These are phyloP conservation scores for Kodamaea jinghongensis DNA, from an alignment of 805 yeast species.

Conservation along the genomic window DNA sequence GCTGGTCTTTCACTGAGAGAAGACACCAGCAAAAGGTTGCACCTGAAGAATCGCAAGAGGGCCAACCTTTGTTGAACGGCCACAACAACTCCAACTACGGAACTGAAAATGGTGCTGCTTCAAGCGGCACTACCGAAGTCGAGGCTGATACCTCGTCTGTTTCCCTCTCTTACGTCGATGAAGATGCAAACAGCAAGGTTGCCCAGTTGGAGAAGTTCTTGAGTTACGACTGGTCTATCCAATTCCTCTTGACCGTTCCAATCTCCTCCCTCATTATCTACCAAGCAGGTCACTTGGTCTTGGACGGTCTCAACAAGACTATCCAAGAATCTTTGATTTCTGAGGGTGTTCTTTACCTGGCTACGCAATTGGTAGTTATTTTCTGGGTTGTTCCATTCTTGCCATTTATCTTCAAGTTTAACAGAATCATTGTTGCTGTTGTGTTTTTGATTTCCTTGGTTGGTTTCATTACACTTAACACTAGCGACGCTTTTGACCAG, in stretches of 20 bases:
- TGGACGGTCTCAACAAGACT: slow-evolving; percentile 69
- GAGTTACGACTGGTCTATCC: slow-evolving; percentile 80
- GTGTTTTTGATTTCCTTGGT: slow-evolving; percentile 32
- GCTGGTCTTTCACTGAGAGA: slow-evolving; percentile 32
- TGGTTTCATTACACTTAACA: slow-evolving; percentile 30
- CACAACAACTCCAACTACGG: slow-evolving; percentile 5
- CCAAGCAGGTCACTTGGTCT: slow-evolving; percentile 51
- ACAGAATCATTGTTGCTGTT: slow-evolving; percentile 45
- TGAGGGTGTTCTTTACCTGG: slow-evolving; percentile 32
- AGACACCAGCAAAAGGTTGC: slow-evolving; percentile 12
- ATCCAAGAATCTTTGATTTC: slow-evolving; percentile 60
- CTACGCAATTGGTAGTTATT: slow-evolving; percentile 27
- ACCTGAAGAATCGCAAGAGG: slow-evolving; percentile 17
- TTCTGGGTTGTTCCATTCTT: slow-evolving; percentile 48
- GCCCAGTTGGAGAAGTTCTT: slow-evolving; percentile 17
- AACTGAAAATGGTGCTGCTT: slow-evolving; percentile 9
- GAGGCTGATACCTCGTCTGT: slow-evolving; percentile 11
- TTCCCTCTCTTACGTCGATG: neutral
- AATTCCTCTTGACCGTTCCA: slow-evolving; percentile 69
- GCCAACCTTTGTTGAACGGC: slow-evolving; percentile 31
- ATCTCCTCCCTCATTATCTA: slow-evolving; percentile 53
- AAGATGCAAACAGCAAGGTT: slow-evolving; percentile 19
- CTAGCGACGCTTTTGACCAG: slow-evolving; percentile 56
- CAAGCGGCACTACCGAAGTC: slow-evolving; percentile 14
- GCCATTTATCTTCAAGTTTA: slow-evolving; percentile 70